phyloP scores from a whole-genome alignment of 2,329 filamentous ascomycete genomes.

The Proliferodiscus dingleyae region DNA sequence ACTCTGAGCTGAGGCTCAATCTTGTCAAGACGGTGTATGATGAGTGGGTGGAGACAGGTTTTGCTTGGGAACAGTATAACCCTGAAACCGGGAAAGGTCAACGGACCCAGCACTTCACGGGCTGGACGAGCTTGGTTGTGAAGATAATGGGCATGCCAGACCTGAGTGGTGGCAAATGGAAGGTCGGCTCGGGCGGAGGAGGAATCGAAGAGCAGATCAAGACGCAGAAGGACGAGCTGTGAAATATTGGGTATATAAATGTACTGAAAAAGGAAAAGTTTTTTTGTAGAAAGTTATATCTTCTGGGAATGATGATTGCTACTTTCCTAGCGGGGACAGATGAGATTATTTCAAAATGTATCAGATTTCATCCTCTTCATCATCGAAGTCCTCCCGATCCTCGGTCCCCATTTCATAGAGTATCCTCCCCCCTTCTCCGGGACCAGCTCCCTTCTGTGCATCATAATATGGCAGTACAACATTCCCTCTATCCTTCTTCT shows the following conservation, averaged over 20 bases:
- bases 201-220: slow-evolving; percentile 1
- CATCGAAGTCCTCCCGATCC: slow-evolving; percentile 95
- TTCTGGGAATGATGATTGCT: no score
- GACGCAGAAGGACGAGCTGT: no score
- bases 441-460: slow-evolving; percentile 73
- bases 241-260: no score
- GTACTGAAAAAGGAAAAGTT: no score
- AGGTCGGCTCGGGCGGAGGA: slow-evolving; percentile 7
- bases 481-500: slow-evolving; percentile 77
- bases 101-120: slow-evolving; percentile 94
- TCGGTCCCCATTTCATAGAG: slow-evolving; percentile 95
- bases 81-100: slow-evolving; percentile 90
- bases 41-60: slow-evolving; percentile 85
- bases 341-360: no score
- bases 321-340: no score
- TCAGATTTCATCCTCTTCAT: slow-evolving; percentile 62
- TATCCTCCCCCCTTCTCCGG: slow-evolving; percentile 85
- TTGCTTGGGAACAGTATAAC: slow-evolving; percentile 98
- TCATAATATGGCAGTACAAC: slow-evolving; percentile 96
- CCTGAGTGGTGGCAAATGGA: slow-evolving; percentile 24
- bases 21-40: slow-evolving; percentile 84
- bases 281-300: no score
- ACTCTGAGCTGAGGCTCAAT: slow-evolving; percentile 72
- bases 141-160: slow-evolving; percentile 97
- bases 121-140: slow-evolving; percentile 97